Base-by-base conservation (phyloP, 192 early-diverging fungal species). In the Mortierella antarctica region DNA sequence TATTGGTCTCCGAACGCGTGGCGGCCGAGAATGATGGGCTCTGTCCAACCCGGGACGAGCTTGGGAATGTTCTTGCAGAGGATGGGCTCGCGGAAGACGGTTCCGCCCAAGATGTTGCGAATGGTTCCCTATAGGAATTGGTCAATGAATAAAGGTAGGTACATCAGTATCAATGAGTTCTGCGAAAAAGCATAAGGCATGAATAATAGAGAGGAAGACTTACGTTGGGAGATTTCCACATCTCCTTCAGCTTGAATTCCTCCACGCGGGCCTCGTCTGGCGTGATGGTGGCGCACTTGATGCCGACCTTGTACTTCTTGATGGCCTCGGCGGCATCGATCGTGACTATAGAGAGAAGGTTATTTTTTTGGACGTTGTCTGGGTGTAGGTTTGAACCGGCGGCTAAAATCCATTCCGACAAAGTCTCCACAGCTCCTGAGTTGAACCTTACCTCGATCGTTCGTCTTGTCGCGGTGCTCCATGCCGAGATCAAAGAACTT, bases 201-300 rank as follows among this genome's bases (percentile, higher is more conserved):
- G 47, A 14, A 59, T 0, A 2, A 44, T 31, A 11, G 47, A 59
- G 11, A 20, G 13, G 20, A 7, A 23, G 1, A 96, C 47, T 97
- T 59, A 79, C 97, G 84, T 99, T 99, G 67, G 97, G 97, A 52
- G 93, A 95, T 88, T 93, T 97, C 96, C 96, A 99, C 94, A 97
- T 99, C 84, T 96, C 83, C 92, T 99, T 97, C 63, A 99, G 86
- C 41, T 92, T 93, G 87, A 98, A 99, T 86, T 98, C 96, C 74
- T 95, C 86, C 57, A 99, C 96, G 75, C 97, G 93, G 18, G 90
- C 94, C 60, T 94, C 93, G 80, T 99, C 97, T 13, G 97, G 96
- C 21, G 97, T 99, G 83, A 99, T 99, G 48, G 97, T 99, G 9
- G 97, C 97, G 82, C 97, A 99, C 89, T 99, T 99, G 89, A 99